Base-by-base conservation (phyloP, 73 alveolate species). In the Uronychia setigera region DNA sequence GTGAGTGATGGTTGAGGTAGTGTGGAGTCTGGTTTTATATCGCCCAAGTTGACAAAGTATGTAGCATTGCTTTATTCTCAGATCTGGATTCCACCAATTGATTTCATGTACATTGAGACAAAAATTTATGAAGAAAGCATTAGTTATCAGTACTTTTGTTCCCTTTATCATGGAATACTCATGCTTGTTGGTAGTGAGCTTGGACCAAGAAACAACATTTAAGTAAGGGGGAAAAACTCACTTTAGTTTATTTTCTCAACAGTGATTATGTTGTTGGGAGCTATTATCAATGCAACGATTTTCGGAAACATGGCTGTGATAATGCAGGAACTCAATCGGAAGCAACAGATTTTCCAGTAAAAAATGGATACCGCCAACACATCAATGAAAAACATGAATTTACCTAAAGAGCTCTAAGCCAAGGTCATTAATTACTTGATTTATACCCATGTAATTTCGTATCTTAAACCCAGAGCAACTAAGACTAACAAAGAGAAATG, bases 361-460 rank as follows among this genome's bases (percentile, higher is more conserved):
- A 27, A 80, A 67, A 60, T 86, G 33, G 94, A 88, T 31, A 33
- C 34, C 29, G 96, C 88, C 29, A 85, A 74, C 33, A 32, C 91
- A 0, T 77, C 96, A 0, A 91, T 91, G 88, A 88, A 76, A 32
- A 88, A 88, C 85, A 81, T 88, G 91, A 88, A 84, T 31, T 76
- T 88, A 5, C 88, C 94, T 9, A 80, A 88, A 26, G 84, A 76
- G 46, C 74, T 88, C 34, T 67, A 88, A 84, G 60, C 32, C 31
- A 78, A 58, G 74, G 79, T 88, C 35, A 75, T 59, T 29, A 74
- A 74, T 33, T 88, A 74, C 78, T 57, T 88, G 26, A 32, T 33
- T 30, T 78, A 67, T 32, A 83, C 94, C 32, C 32, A 19, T 46
- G n/a, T 29, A 74, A 74, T 33, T 88, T 35, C 78, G 57, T 88